Evolutionary conservation across 2,329 filamentous ascomycete genomes (phyloP).

Genomic region (Ophiostoma quercus): DNA sequence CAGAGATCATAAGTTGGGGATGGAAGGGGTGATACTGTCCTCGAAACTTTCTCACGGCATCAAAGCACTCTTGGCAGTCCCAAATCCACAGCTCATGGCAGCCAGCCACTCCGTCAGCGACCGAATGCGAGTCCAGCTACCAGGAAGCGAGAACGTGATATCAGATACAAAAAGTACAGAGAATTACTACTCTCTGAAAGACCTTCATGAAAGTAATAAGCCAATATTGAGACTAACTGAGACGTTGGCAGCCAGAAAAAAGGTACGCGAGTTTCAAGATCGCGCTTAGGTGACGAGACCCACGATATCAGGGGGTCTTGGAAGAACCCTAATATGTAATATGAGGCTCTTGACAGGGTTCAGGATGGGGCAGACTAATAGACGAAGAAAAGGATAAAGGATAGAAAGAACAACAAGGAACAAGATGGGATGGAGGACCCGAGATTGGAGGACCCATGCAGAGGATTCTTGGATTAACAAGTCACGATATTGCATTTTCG

Average conservation of each 20-base stretch:
- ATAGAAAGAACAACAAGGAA: not conserved
- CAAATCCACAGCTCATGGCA: not conserved
- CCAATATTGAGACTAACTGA: not conserved
- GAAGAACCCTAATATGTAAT: not conserved
- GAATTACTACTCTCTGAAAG: too few species aligned
- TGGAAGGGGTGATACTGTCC: not conserved
- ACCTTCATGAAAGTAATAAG: not conserved
- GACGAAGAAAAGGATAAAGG: not conserved
- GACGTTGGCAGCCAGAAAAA: conserved; percentile 8
- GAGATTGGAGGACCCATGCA: not conserved
- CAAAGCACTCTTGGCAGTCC: not conserved
- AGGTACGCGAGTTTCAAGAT: conserved; percentile 13
- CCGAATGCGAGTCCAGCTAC: not conserved
- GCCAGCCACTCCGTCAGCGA: not conserved
- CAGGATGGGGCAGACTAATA: not conserved
- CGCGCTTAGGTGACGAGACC: not conserved
- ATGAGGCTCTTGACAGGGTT: not conserved
- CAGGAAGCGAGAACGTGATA: not conserved
- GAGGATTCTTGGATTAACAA: not conserved
- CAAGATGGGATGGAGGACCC: not conserved
- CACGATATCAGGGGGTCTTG: conserved; percentile 3
- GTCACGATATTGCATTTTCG: not conserved
- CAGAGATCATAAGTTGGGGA: not conserved
- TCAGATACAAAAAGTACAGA: too few species aligned
- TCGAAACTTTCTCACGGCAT: not conserved